Evolutionary conservation across 371 early-diverging fungal genomes (phyloP), one percentile per base, ranked within the genome.

Genomic region (Mortierella sp.): DNA sequence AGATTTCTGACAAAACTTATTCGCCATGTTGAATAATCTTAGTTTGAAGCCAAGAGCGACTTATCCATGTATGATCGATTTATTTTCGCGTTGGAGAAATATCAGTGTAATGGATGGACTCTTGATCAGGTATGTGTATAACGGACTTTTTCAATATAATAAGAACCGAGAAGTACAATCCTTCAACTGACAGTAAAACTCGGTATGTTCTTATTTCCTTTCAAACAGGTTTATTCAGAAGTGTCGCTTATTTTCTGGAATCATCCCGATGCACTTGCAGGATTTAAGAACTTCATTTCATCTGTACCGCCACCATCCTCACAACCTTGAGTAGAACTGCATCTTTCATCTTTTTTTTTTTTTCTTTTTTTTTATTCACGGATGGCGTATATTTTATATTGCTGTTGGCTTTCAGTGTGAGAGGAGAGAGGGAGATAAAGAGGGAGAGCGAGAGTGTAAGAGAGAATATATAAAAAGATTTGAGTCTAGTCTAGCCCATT

Each of bases 101-200:
- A 75, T n/a, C 81, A 80, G 32, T 54, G 61, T 15, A 75, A 55
- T 8, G 75, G 75, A 51, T 80, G 81, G 81, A 75, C 81, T 9
- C 62, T 80, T 65, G 81, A 80, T n/a, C 81, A 80, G 72, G 81
- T 78, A n/a, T n/a, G n/a, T n/a, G n/a, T n/a, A n/a, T n/a, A n/a
- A n/a, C n/a, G n/a, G n/a, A n/a, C n/a, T n/a, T n/a, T n/a, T n/a
- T n/a, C n/a, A n/a, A n/a, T n/a, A n/a, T n/a, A n/a, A n/a, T n/a
- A n/a, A n/a, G n/a, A n/a, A n/a, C n/a, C n/a, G n/a, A n/a, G n/a
- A n/a, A n/a, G n/a, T n/a, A n/a, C n/a, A n/a, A n/a, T n/a, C n/a
- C n/a, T n/a, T n/a, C n/a, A n/a, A n/a, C n/a, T n/a, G n/a, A n/a
- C n/a, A n/a, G n/a, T n/a, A n/a, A n/a, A n/a, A n/a, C n/a, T n/a